A percentile compares a stretch with the other conserved stretches of the same genome.
phyloP scores from a whole-genome alignment of 148 eudicot species.

The Diospyros kaki region DNA sequence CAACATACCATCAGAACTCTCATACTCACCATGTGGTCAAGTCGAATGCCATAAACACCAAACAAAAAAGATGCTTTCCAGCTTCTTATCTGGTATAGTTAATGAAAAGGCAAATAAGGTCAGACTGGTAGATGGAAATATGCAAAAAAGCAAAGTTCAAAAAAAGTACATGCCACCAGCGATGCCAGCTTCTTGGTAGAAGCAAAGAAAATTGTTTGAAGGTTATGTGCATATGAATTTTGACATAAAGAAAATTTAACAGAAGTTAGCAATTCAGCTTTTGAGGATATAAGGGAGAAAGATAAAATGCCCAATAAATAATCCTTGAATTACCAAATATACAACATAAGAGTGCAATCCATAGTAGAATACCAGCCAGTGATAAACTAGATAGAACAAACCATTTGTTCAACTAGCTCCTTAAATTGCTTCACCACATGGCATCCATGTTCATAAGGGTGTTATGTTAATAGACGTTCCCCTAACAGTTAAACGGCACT shows the following conservation, averaged over 20 bases:
- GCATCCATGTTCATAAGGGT: background rate
- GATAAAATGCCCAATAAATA: background rate
- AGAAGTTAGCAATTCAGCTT: conserved; percentile 3
- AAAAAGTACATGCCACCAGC: background rate
- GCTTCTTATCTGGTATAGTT: conserved; percentile 35
- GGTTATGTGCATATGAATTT: background rate
- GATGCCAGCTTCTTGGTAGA: background rate
- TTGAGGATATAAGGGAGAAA: background rate
- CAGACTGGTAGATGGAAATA: background rate
- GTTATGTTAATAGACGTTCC: background rate
- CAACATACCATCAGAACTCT: background rate
- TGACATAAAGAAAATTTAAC: background rate
- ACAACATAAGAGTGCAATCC: background rate
- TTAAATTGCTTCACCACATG: background rate
- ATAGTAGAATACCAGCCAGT: background rate
- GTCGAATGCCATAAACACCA: conserved; percentile 59
- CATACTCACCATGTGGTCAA: conserved; percentile 64
- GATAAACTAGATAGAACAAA: background rate
- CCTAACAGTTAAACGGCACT: background rate
- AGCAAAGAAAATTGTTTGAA: background rate
- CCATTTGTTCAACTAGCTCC: background rate
- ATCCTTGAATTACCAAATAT: background rate
- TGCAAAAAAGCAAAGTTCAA: background rate
- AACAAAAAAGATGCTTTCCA: conserved; percentile 43
- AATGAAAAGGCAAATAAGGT: background rate